Conservation (phyloP, 495 filamentous ascomycete genomes). For the Annulohypoxylon maeteangense region DNA sequence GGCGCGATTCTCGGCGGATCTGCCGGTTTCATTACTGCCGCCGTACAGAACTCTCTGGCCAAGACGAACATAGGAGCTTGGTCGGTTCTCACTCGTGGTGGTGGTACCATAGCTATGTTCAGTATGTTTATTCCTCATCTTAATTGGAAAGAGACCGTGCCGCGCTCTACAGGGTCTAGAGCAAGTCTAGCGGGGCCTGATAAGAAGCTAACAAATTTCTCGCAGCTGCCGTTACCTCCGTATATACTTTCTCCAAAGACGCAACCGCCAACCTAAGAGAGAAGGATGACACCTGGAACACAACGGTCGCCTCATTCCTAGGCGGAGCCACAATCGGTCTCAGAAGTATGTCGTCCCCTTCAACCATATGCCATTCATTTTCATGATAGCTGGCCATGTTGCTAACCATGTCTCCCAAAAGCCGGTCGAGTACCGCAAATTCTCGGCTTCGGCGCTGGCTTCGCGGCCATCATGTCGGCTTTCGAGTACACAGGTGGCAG, state of each 20-base stretch:
- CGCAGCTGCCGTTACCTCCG: slow-evolving; percentile 79
- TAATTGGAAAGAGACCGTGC: slow-evolving; percentile 58
- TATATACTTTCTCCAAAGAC: slow-evolving; percentile 75
- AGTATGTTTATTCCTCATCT: slow-evolving; percentile 45
- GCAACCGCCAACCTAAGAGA: slow-evolving; percentile 60
- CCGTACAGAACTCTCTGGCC: slow-evolving; percentile 84
- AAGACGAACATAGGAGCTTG: slow-evolving; percentile 80
- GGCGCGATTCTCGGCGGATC: slow-evolving; percentile 71
- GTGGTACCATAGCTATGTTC: slow-evolving; percentile 51
- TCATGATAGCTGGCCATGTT: background rate
- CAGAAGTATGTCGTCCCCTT: slow-evolving; percentile 42
- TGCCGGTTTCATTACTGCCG: slow-evolving; percentile 76
- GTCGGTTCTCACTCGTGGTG: slow-evolving; percentile 76
- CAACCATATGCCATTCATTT: too few relatives aligned
- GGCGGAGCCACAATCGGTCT: slow-evolving; percentile 54
- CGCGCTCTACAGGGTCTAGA: slow-evolving; percentile 60
- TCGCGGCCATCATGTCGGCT: slow-evolving; percentile 71
- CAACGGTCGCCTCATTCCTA: slow-evolving; percentile 53
- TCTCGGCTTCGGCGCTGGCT: slow-evolving; percentile 76
- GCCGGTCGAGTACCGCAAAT: slow-evolving; percentile 82
- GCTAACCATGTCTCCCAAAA: slow-evolving; percentile 44
- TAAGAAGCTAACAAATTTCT: slow-evolving; percentile 29
- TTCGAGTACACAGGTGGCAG: slow-evolving; percentile 85
- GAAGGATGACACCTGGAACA: slow-evolving; percentile 56
- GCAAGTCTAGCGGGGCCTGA: slow-evolving; percentile 12